phyloP scores from a whole-genome alignment of 257 asterid genomes.

The Ajuga chamaepitys region DNA sequence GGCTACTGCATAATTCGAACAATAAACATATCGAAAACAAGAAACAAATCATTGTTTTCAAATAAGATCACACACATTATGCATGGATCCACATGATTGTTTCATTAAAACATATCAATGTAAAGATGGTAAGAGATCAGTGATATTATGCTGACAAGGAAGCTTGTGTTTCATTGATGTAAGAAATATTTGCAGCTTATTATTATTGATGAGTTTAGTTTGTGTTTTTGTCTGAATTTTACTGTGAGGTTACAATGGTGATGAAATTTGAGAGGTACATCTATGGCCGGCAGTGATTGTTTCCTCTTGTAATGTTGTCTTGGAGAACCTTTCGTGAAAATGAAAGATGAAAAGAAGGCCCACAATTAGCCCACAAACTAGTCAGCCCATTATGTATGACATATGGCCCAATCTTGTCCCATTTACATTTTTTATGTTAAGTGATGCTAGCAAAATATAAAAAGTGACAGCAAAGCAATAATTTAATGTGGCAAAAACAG shows the following conservation, averaged over 20 bases:
- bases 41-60: conserved; percentile 16
- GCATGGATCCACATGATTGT: too few relatives aligned
- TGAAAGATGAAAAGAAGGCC: too few relatives aligned
- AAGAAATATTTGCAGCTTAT: background rate
- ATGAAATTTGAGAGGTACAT: conserved; percentile 13
- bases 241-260: background rate
- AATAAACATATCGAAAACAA: conserved; percentile 21
- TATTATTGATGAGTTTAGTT: background rate
- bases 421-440: too few relatives aligned
- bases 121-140: too few relatives aligned
- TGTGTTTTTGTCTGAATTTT: background rate
- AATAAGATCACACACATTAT: too few relatives aligned
- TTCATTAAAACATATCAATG: too few relatives aligned
- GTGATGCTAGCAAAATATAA: too few relatives aligned
- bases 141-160: background rate
- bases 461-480: too few relatives aligned
- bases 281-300: conserved; percentile 28
- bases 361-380: too few relatives aligned
- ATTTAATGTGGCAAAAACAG: too few relatives aligned
- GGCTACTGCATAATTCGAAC: conserved; percentile 21
- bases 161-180: background rate
- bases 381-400: too few relatives aligned
- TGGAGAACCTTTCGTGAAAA: conserved; percentile 17
- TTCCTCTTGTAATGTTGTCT: conserved; percentile 26
- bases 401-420: too few relatives aligned